phyloP scores from a whole-genome alignment of 2,329 filamentous ascomycete species.

The Thermoascus crustaceus region DNA sequence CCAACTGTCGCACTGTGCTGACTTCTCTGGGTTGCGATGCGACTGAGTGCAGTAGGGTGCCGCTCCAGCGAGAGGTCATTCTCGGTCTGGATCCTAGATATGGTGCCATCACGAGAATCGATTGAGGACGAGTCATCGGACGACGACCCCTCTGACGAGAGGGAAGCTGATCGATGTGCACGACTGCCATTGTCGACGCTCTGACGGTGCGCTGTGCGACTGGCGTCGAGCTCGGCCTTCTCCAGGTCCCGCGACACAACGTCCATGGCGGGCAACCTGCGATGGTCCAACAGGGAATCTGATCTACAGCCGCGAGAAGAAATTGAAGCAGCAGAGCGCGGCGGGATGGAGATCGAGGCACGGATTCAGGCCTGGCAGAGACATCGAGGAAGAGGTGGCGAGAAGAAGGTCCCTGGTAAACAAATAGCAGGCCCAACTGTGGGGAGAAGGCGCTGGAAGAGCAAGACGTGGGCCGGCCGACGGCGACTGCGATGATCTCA shows the following conservation, averaged over 20 bases:
- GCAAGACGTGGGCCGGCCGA: no score
- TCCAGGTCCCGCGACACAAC: constrained; percentile 28
- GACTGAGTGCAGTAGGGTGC: constrained; percentile 31
- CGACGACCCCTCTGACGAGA: constrained; percentile 15
- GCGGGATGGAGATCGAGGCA: no score
- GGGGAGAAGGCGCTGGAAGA: no score
- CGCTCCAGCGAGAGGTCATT: constrained; percentile 29
- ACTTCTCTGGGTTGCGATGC: constrained; percentile 32
- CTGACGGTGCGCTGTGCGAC: constrained; percentile 11
- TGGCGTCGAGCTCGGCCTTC: constrained; percentile 26
- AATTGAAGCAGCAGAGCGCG: no score
- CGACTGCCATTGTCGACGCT: constrained; percentile 8
- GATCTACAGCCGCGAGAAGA: no score
- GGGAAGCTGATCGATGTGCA: constrained; percentile 11
- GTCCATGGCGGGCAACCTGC: no score
- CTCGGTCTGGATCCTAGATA: constrained; percentile 27
- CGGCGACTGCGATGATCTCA: no score
- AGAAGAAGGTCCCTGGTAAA: no score
- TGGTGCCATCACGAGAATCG: constrained; percentile 13
- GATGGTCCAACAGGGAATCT: no score
- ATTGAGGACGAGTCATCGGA: constrained; percentile 17
- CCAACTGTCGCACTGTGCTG: constrained; percentile 38
- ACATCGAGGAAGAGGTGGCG: no score
- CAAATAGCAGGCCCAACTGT: no score
- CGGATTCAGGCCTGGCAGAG: no score